These are phyloP conservation scores for Crataegus laevigata DNA, from an alignment of 306 rosid genomes.

Conservation along the genomic window DNA sequence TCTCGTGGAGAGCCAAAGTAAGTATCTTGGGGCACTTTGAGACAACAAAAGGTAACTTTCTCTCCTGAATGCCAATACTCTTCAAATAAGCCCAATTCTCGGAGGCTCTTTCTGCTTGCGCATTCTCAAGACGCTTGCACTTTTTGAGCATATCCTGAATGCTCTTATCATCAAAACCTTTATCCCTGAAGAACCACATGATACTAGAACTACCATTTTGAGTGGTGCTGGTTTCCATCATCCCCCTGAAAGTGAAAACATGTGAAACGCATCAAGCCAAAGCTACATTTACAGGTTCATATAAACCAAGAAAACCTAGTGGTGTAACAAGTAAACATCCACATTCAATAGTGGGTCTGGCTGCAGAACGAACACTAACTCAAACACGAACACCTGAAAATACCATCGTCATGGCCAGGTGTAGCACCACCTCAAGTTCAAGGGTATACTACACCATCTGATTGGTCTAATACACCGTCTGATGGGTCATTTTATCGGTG, in stretches of 20 bases:
- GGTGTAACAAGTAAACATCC: neutral
- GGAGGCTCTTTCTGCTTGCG: conserved; percentile 51
- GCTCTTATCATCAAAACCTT: conserved; percentile 76
- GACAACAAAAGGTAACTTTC: conserved; percentile 73
- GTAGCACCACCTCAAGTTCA: no score
- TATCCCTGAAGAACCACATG: conserved; percentile 89
- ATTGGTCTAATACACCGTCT: no score
- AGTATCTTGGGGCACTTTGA: conserved; percentile 87
- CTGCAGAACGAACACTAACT: no score
- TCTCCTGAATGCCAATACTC: conserved; percentile 71
- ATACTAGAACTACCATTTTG: conserved; percentile 43
- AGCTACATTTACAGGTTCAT: neutral
- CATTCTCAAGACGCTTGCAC: conserved; percentile 66
- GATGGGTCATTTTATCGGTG: no score
- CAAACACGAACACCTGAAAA: no score
- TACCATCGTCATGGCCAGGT: no score
- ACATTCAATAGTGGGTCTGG: neutral
- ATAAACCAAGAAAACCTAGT: neutral
- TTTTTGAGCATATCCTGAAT: conserved; percentile 58
- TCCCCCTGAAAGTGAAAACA: conserved; percentile 19
- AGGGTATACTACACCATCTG: no score
- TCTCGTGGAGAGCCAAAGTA: conserved; percentile 61
- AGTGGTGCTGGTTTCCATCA: conserved; percentile 44
- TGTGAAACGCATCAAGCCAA: conserved; percentile 2
- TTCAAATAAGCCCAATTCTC: conserved; percentile 78